Conservation (phyloP, 352 stramenopile species). For the Phytopythium litorale region DNA sequence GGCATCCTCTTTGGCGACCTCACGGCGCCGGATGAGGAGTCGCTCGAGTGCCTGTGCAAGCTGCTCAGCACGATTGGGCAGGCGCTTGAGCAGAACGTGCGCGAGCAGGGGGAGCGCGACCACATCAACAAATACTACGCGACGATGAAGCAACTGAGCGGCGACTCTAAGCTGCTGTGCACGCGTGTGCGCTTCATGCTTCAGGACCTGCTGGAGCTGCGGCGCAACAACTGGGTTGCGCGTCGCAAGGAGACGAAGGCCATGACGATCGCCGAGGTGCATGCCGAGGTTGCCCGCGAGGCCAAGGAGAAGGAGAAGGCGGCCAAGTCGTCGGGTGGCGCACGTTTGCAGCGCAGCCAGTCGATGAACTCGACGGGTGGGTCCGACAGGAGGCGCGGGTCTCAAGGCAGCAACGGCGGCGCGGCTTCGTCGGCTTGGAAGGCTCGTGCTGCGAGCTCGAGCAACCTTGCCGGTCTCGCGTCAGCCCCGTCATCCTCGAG, state of each 20-base stretch:
- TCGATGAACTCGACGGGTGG: conserved; percentile 42
- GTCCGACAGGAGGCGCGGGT: conserved; percentile 38
- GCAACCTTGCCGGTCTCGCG: conserved; percentile 4
- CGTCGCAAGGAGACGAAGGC: conserved; percentile 80
- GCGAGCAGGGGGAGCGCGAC: conserved; percentile 45
- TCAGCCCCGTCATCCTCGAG: conserved; percentile 8
- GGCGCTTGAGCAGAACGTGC: conserved; percentile 69
- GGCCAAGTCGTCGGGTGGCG: conserved; percentile 21
- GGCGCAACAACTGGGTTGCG: conserved; percentile 71
- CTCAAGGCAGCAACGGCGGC: conserved; percentile 21
- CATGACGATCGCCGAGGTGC: conserved; percentile 81
- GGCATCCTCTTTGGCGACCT: conserved; percentile 72
- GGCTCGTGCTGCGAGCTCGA: conserved; percentile 25
- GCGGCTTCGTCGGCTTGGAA: conserved; percentile 62
- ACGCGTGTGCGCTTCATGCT: conserved; percentile 85
- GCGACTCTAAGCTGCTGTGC: conserved; percentile 59
- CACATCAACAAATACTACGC: conserved; percentile 70
- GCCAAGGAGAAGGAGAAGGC: conserved; percentile 63
- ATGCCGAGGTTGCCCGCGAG: conserved; percentile 69
- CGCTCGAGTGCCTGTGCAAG: conserved; percentile 94
- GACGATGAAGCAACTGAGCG: conserved; percentile 61
- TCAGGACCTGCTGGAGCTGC: conserved; percentile 73
- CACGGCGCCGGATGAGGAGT: conserved; percentile 90
- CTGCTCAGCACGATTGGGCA: conserved; percentile 92
- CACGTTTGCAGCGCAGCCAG: conserved; percentile 55